These are phyloP conservation scores for Euphrasia arctica DNA, from an alignment of 305 asterid species.

Conservation along the genomic window DNA sequence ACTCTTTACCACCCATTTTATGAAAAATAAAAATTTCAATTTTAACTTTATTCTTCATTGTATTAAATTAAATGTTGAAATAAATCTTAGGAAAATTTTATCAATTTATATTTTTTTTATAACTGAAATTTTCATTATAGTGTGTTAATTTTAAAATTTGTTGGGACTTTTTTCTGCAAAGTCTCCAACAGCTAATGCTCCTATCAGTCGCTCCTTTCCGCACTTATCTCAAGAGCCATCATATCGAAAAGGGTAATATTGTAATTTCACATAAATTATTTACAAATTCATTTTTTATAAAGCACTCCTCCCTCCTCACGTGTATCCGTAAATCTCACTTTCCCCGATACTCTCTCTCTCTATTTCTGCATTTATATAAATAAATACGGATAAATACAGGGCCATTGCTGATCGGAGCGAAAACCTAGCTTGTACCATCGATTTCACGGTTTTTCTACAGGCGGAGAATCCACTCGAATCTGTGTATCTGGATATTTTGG, in stretches of 20 bases:
- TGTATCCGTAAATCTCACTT: slow-evolving; percentile 34
- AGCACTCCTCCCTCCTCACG: slow-evolving; percentile 30
- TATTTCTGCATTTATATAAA: slow-evolving; percentile 22
- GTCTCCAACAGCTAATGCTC: slow-evolving; percentile 32
- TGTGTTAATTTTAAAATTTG: too few species aligned
- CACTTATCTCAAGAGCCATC: slow-evolving; percentile 34
- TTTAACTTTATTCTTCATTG: too few species aligned
- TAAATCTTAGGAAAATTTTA: too few species aligned
- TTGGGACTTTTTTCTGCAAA: slow-evolving; percentile 19
- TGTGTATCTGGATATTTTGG: slow-evolving; percentile 23
- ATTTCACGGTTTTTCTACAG: slow-evolving; percentile 8
- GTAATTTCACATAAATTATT: neutral
- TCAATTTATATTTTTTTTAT: too few species aligned
- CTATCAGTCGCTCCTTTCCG: slow-evolving; percentile 26
- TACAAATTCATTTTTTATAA: slow-evolving; percentile 24
- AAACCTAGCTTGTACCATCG: slow-evolving; percentile 32
- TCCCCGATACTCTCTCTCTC: slow-evolving; percentile 25
- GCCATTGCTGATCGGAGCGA: slow-evolving; percentile 37
- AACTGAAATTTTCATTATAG: too few species aligned
- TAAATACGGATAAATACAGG: slow-evolving; percentile 28
- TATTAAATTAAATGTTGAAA: too few species aligned
- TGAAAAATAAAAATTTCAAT: too few species aligned
- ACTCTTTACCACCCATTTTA: too few species aligned
- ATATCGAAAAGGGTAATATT: neutral
- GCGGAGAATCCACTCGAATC: slow-evolving; percentile 3